Percentiles rank a stretch among this genome's conserved stretches.
Conservation (phyloP, 495 filamentous ascomycete species). For the Penicillium coffeae region DNA sequence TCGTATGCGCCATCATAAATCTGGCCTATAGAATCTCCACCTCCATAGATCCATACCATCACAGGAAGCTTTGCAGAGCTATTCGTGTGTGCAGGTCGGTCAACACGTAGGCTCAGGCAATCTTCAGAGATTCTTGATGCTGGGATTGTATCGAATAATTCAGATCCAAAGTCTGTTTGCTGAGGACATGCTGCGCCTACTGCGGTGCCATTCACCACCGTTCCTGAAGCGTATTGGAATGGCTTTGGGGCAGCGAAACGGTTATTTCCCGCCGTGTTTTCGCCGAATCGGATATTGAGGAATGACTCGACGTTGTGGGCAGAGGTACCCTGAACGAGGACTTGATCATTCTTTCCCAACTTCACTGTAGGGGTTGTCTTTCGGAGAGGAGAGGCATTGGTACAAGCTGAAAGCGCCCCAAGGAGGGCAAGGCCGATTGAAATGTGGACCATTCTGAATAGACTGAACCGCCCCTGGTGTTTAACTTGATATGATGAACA, state of each 20-base stretch:
- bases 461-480: too few species aligned
- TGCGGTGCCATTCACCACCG: conserved; percentile 10
- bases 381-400: not conserved
- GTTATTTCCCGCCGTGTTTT: conserved; percentile 8
- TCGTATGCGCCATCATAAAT: conserved; percentile 13
- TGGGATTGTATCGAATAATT: conserved; percentile 14
- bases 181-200: conserved; percentile 16
- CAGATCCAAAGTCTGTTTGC: conserved; percentile 6
- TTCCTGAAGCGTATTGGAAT: conserved; percentile 7
- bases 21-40: conserved; percentile 12
- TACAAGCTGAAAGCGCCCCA: not conserved
- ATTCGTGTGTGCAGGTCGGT: conserved; percentile 8
- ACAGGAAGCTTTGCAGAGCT: conserved; percentile 9
- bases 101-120: conserved; percentile 11
- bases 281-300: conserved; percentile 12
- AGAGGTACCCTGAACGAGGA: conserved; percentile 1
- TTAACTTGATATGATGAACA: too few species aligned
- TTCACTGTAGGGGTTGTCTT: not conserved
- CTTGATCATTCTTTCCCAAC: not conserved
- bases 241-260: conserved; percentile 12
- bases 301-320: conserved; percentile 10
- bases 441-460: not conserved
- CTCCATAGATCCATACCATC: conserved; percentile 15
- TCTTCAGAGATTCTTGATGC: conserved; percentile 12
- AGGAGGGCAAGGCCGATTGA: not conserved